These are phyloP conservation scores for Delitschia confertaspora DNA, from an alignment of 495 filamentous ascomycete genomes.

Conservation along the genomic window DNA sequence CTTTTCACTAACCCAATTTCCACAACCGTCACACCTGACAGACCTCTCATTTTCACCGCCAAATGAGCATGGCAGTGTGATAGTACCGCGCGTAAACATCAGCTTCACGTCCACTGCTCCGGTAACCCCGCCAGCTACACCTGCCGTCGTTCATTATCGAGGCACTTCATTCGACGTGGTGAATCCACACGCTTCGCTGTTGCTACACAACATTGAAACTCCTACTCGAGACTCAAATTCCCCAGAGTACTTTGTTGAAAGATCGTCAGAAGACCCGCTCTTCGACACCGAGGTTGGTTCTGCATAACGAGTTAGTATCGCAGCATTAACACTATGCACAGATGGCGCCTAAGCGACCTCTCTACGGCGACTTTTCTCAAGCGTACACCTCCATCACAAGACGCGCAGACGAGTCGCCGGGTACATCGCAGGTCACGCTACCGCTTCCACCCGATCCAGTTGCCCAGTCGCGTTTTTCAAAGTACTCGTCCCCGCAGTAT, in stretches of 20 bases:
- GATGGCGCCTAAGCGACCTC: slow-evolving; percentile 14
- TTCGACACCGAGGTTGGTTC: slow-evolving; percentile 2
- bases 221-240: slow-evolving; percentile 26
- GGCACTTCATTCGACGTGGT: slow-evolving; percentile 32
- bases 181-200: slow-evolving; percentile 30
- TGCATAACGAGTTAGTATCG: too few relatives aligned
- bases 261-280: slow-evolving; percentile 10
- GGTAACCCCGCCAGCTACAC: slow-evolving; percentile 24
- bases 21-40: slow-evolving; percentile 16
- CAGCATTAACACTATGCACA: slow-evolving; percentile 1
- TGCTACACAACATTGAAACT: slow-evolving; percentile 25
- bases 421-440: background rate
- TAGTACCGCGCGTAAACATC: slow-evolving; percentile 10
- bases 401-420: background rate
- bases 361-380: slow-evolving; percentile 15
- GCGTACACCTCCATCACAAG: slow-evolving; percentile 16
- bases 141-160: slow-evolving; percentile 28
- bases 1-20: slow-evolving; percentile 26
- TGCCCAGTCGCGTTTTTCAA: slow-evolving; percentile 4
- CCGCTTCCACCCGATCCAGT: slow-evolving; percentile 9
- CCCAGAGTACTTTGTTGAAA: slow-evolving; percentile 22
- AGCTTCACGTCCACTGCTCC: slow-evolving; percentile 18
- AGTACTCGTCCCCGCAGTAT: slow-evolving; percentile 4
- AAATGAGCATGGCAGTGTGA: slow-evolving; percentile 7
- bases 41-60: slow-evolving; percentile 14